Evolutionary conservation across 345 rosid species (phyloP), one percentile per base, ranked within the genome.

Genomic region (Camelina sativa): DNA sequence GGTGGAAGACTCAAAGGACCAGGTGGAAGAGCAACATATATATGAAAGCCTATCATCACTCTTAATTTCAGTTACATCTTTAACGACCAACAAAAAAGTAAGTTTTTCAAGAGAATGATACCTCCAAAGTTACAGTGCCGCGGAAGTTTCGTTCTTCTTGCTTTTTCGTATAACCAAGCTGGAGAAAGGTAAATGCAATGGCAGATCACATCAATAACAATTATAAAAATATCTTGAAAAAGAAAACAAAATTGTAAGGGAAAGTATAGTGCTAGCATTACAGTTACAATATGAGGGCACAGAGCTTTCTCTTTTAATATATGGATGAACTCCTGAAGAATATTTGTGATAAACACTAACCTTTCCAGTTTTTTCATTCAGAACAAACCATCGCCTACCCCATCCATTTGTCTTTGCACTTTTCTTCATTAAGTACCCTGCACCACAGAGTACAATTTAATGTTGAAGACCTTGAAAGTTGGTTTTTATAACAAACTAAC

Each of bases 321-420:
- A 37, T 58, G 55, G 58, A 53, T 74, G 25, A 56, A 55, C n/a
- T 51, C 59, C 62, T 10, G 34, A 65, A 55, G 16, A 4, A 73
- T 32, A 13, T 6, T 19, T 9, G 16, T 35, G 22, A 30, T 41
- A 59, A 34, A 67, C 15, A 38, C 86, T 48, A 67, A 89, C 98
- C 98, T 94, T 94, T 84, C 97, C 94, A 61, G 86, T 87, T 75
- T 91, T 93, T 74, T 88, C 98, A 81, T 91, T 93, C 65, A 93
- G 71, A 53, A 93, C 98, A 86, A 93, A 93, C 98, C 98, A 93
- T 75, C 92, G 84, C 81, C 80, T 86, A 62, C 91, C 87, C 98
- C 98, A 93, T 20, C 93, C 96, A 81, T 84, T 84, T 56, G 92
- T 88, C 84, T 93, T 91, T 53, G 82, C 93, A 81, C 98, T 93